Percentiles rank a stretch among this genome's conserved stretches.
These are phyloP conservation scores for Linnemannia hyalina DNA, from an alignment of 192 early-diverging fungal species.

Conservation along the genomic window DNA sequence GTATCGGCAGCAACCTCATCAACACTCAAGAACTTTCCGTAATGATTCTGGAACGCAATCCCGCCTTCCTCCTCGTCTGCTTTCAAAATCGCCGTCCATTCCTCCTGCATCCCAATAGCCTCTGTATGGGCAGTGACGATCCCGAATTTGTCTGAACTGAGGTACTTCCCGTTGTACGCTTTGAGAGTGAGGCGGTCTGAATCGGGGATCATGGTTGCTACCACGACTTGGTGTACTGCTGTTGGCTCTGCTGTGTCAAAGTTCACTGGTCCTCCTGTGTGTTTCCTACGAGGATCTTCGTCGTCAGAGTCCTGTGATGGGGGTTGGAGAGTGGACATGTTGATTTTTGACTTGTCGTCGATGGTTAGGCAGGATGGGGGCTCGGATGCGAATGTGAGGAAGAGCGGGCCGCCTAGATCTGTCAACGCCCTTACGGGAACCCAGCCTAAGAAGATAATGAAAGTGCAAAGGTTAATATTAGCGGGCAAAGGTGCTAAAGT, in stretches of 20 bases:
- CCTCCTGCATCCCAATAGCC: conserved; percentile 85
- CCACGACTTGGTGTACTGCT: conserved; percentile 75
- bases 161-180: conserved; percentile 73
- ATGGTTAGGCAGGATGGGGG: conserved; percentile 67
- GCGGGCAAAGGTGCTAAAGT: background rate
- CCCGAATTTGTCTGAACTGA: conserved; percentile 85
- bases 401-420: conserved; percentile 78
- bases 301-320: conserved; percentile 24
- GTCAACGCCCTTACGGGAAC: conserved; percentile 67
- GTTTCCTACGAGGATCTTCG: conserved; percentile 13
- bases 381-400: conserved; percentile 75
- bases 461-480: background rate
- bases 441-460: conserved; percentile 66
- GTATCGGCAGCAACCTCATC: conserved; percentile 69
- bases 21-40: conserved; percentile 76
- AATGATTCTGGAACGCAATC: conserved; percentile 71
- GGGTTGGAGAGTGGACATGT: conserved; percentile 56
- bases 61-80: conserved; percentile 77
- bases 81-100: conserved; percentile 75
- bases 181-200: conserved; percentile 70
- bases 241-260: conserved; percentile 64
- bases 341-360: conserved; percentile 61
- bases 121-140: conserved; percentile 77
- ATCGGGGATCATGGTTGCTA: conserved; percentile 73
- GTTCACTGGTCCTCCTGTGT: background rate